Evolutionary conservation across 2,329 filamentous ascomycete genomes (phyloP).

Genomic region (Xylaria digitata): DNA sequence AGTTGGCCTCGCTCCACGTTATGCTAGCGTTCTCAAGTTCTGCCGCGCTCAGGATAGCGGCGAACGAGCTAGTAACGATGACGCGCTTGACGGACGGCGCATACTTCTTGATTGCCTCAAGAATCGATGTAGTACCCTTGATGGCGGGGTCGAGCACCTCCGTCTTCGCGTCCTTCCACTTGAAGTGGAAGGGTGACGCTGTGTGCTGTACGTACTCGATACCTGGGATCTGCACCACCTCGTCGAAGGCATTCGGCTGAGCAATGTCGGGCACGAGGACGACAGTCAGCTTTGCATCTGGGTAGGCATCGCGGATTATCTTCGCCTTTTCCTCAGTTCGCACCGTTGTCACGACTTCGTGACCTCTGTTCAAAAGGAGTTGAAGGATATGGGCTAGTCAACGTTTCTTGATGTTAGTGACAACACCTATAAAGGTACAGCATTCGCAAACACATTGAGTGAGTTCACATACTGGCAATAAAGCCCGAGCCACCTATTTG

Average conservation of each 20-base stretch:
- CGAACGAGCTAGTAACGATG: conserved; percentile 69
- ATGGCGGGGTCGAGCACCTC: conserved; percentile 70
- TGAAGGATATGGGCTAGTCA: conserved; percentile 65
- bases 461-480: conserved; percentile 57
- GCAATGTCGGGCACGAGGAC: conserved; percentile 83
- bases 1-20: conserved; percentile 60
- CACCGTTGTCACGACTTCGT: conserved; percentile 67
- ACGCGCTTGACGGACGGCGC: conserved; percentile 75
- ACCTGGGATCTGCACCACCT: conserved; percentile 62
- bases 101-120: conserved; percentile 73
- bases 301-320: conserved; percentile 62
- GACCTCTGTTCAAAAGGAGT: conserved; percentile 62
- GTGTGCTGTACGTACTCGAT: conserved; percentile 70
- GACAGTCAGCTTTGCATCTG: conserved; percentile 59
- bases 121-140: conserved; percentile 73
- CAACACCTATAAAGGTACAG: not conserved
- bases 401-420: conserved; percentile 19
- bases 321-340: conserved; percentile 65
- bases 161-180: conserved; percentile 60
- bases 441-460: not conserved
- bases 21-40: conserved; percentile 53
- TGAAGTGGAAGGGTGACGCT: conserved; percentile 69
- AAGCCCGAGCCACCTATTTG: conserved; percentile 62
- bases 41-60: conserved; percentile 59
- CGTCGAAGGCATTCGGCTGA: conserved; percentile 76